These are phyloP conservation scores for Aureobasidium uvarum DNA, from an alignment of 2,329 filamentous ascomycete species.

Conservation along the genomic window DNA sequence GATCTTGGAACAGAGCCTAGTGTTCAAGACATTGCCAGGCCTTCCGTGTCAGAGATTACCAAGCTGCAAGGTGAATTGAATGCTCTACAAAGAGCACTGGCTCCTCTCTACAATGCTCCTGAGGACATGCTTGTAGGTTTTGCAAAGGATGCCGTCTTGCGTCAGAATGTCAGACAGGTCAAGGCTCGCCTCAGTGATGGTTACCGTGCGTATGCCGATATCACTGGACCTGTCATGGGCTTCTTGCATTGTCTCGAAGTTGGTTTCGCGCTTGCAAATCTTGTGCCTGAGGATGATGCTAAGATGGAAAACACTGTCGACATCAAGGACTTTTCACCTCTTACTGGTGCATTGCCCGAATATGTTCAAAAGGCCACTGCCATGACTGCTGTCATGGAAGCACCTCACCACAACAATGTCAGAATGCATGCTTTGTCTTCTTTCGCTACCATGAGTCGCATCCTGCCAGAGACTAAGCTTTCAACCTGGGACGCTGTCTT, in stretches of 20 bases:
- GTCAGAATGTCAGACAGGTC: constrained; percentile 55
- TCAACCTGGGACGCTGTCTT: constrained; percentile 15
- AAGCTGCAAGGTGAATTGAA: constrained; percentile 78
- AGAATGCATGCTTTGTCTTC: constrained; percentile 20
- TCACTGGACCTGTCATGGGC: constrained; percentile 73
- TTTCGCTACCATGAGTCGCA: constrained; percentile 20
- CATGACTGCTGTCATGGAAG: constrained; percentile 15
- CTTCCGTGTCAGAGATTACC: constrained; percentile 63
- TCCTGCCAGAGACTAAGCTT: not conserved
- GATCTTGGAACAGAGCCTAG: constrained; percentile 66
- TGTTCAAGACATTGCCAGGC: constrained; percentile 68
- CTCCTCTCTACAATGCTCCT: constrained; percentile 8
- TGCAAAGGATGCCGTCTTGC: constrained; percentile 26
- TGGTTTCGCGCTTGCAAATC: constrained; percentile 45
- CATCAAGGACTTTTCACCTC: constrained; percentile 14
- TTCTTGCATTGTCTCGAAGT: constrained; percentile 77
- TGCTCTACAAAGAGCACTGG: constrained; percentile 23
- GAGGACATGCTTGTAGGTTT: constrained; percentile 12
- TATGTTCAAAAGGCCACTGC: not conserved
- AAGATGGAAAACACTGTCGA: not conserved
- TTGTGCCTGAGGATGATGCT: not conserved
- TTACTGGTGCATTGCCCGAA: constrained; percentile 20
- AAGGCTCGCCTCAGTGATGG: constrained; percentile 65
- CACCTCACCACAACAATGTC: constrained; percentile 18
- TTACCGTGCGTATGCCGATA: constrained; percentile 80